phyloP scores from a whole-genome alignment of 2,329 filamentous ascomycete species.

The Colletotrichum sp. region DNA sequence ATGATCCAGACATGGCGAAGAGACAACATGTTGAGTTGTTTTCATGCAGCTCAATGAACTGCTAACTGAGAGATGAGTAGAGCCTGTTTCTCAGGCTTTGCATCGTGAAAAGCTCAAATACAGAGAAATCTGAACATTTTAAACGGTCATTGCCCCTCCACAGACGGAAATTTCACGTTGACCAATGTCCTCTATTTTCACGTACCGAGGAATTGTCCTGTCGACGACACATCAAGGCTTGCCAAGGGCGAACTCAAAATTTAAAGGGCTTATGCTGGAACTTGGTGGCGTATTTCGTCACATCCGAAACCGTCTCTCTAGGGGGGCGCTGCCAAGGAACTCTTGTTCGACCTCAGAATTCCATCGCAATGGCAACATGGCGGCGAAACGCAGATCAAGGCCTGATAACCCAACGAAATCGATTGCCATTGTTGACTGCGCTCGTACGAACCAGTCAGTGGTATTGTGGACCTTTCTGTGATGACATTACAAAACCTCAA shows the following conservation, averaged over 20 bases:
- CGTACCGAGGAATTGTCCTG: not conserved
- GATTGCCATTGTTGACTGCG: too few relatives aligned
- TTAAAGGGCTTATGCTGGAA: not conserved
- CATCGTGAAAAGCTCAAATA: not conserved
- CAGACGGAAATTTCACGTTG: too few relatives aligned
- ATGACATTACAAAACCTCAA: fast-evolving
- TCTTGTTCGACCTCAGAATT: not conserved
- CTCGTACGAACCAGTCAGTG: too few relatives aligned
- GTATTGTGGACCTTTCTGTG: not conserved
- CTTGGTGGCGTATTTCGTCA: not conserved
- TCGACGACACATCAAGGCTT: not conserved
- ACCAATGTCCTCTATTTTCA: too few relatives aligned
- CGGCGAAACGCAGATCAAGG: not conserved
- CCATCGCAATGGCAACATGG: not conserved
- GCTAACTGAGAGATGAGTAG: not conserved
- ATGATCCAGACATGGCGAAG: not conserved
- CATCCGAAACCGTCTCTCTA: not conserved
- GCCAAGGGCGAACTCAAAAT: not conserved
- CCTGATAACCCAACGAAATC: too few relatives aligned
- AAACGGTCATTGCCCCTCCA: too few relatives aligned
- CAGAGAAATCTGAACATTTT: too few relatives aligned
- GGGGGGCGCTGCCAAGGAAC: not conserved
- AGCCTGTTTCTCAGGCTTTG: not conserved
- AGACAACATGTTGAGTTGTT: not conserved
- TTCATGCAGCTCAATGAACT: not conserved